Conservation (phyloP, 352 stramenopile species). For the Sclerospora graminicola region DNA sequence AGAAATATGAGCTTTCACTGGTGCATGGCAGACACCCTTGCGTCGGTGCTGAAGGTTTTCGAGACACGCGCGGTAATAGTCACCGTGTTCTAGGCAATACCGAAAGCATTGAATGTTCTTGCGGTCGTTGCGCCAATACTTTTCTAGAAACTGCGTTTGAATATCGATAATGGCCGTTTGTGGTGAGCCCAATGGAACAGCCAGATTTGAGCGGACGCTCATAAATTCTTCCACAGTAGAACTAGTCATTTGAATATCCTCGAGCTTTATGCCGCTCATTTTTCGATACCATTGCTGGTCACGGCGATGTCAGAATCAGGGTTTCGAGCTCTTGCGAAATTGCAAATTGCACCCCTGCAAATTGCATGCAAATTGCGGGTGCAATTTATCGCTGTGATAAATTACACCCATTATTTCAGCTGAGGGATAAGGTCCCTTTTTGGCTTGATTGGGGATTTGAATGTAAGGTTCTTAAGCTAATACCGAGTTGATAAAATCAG, state of each 20-base stretch:
- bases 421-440: no score
- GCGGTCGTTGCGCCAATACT: no score
- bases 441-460: no score
- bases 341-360: no score
- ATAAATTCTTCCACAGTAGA: conserved; percentile 29
- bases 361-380: no score
- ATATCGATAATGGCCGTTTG: conserved; percentile 52
- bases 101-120: no score
- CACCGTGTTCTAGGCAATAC: conserved; percentile 78
- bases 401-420: no score
- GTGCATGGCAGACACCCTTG: conserved; percentile 77
- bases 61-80: conserved; percentile 85
- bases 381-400: no score
- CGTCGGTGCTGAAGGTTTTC: conserved; percentile 72
- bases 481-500: no score
- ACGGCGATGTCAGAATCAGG: conserved; percentile 34
- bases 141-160: no score
- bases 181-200: conserved; percentile 10
- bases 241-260: conserved; percentile 32
- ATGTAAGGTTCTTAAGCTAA: no score
- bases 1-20: conserved; percentile 60
- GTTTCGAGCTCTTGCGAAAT: no score
- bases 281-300: conserved; percentile 6
- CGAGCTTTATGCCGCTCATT: conserved; percentile 20
- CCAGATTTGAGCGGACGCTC: conserved; percentile 1